A percentile compares a stretch with the other conserved stretches of the same genome.
Conservation (phyloP, 306 rosid genomes). For the apple (Malus domestica) region ASM211411v1 NC_041789.1:17281001-17281500, state of each 20-base stretch:
- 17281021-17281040: conserved; percentile 33
- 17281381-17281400: too few species aligned
- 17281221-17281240: background rate
- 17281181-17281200: background rate
- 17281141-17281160: background rate
- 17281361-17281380: too few species aligned
- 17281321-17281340: background rate
- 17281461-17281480: too few species aligned
- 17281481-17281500: too few species aligned
- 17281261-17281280: too few species aligned
- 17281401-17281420: too few species aligned
- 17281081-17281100: conserved; percentile 24
- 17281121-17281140: conserved; percentile 32
- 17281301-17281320: background rate
- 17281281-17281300: background rate
- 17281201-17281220: background rate
- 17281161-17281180: background rate
- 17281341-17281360: background rate
- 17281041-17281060: conserved; percentile 37
- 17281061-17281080: conserved; percentile 36
- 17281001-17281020: conserved; percentile 19
- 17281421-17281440: too few species aligned
- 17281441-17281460: too few species aligned
- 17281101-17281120: conserved; percentile 36
- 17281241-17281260: background rate